These are phyloP conservation scores for Yarrowia sp. DNA, from an alignment of 805 yeast species.

Conservation along the genomic window DNA sequence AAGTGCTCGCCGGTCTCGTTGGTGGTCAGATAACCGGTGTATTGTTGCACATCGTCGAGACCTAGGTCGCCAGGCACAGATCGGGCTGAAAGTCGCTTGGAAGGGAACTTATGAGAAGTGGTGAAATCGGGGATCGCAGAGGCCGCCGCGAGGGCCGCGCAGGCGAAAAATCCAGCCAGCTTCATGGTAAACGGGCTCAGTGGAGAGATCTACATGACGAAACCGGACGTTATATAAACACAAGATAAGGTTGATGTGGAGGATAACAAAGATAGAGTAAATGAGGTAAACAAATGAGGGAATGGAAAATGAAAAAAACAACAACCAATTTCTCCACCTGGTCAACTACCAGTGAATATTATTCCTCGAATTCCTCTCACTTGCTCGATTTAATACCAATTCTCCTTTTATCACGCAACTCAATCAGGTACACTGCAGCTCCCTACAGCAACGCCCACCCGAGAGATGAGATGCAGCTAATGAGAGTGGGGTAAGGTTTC, in stretches of 20 bases:
- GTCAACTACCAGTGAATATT: too few species aligned
- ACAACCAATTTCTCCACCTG: too few species aligned
- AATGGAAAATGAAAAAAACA: background rate
- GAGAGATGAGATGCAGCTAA: too few species aligned
- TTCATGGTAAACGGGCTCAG: background rate
- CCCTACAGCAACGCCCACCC: too few species aligned
- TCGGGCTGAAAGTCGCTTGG: background rate
- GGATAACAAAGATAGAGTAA: too few species aligned
- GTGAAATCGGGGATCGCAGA: slow-evolving; percentile 5
- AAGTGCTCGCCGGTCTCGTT: slow-evolving; percentile 74
- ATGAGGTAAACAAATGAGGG: background rate
- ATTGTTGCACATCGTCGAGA: slow-evolving; percentile 74
- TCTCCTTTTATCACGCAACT: too few species aligned
- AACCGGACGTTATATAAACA: slow-evolving; percentile 1
- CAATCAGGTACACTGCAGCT: too few species aligned
- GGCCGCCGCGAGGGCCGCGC: background rate
- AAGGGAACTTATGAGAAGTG: slow-evolving; percentile 1
- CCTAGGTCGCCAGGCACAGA: slow-evolving; percentile 54
- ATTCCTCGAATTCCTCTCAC: too few species aligned
- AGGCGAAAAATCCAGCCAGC: background rate
- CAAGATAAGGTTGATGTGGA: background rate
- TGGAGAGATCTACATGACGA: background rate
- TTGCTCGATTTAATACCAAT: too few species aligned
- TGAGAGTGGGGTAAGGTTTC: too few species aligned
- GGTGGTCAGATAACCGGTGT: slow-evolving; percentile 82